Evolutionary conservation across 192 early-diverging fungal species (phyloP), one percentile per base, ranked within the genome.

Genomic region (Coemansia sp.): DNA sequence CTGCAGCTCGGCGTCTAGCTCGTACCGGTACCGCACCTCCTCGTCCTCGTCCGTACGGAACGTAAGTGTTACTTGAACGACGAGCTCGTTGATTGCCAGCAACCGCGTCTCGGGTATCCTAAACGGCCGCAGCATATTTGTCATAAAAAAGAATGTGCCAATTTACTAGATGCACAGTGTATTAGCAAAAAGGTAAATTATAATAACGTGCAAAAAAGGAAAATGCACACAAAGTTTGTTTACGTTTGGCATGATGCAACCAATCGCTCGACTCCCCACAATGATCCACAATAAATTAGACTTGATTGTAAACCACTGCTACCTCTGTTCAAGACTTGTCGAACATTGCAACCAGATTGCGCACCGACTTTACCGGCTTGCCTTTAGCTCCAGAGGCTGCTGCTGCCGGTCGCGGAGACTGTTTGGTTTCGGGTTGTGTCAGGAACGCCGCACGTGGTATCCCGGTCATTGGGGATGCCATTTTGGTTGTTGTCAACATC

Each of bases 41-140:
- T 80, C 77, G 66, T 80, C 77, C 21, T 74, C 73, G 44, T 74
- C 68, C 1, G 77, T 74, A 2, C 72, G 64, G 21, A 66, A 75
- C 10, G 72, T 80, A 28, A 80, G 51, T 17, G 77, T 80, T 21
- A 75, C 65, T 34, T 80, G 77, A 5, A 66, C 73, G 25, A 80
- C 73, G 36, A 80, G 53, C 38, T 80, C 77, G 49, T 63, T 75
- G 36, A 75, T 63, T 9, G 56, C 77, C 14, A 80, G 37, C 8
- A 80, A 73, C 9, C 77, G 64, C 21, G 77, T 80, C 34, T 80
- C 77, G 1, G 77, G 77, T 23, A 80, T 68, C 28, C 67, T 61
- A 47, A 80, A 80, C 3, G 77, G 68, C 47, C 46, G 31, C 7
- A 79, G 58, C 46, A 62, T 52, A 15, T 51, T 10, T 9, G 15